phyloP scores from a whole-genome alignment of 495 filamentous ascomycete species.

The Cercophora sp. region DNA sequence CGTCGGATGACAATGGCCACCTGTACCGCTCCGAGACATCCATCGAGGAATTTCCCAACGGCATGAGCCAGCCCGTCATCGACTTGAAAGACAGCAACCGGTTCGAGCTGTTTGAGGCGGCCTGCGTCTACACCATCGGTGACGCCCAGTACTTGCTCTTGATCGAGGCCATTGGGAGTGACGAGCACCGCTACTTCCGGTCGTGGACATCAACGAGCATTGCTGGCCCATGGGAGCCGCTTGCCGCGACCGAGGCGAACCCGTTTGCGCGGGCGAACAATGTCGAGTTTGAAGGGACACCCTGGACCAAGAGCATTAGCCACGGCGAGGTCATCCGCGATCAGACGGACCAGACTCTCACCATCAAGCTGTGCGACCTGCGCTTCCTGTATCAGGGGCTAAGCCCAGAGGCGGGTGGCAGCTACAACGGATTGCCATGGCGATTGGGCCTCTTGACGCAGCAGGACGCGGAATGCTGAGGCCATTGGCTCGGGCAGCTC shows the following conservation, averaged over 20 bases:
- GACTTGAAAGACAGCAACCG: conserved; percentile 13
- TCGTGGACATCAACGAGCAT: conserved; percentile 19
- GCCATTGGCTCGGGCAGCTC: too few relatives aligned
- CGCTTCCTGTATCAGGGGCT: conserved; percentile 27
- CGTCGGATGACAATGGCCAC: conserved; percentile 27
- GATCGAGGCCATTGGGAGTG: conserved; percentile 22
- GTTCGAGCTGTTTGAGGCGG: conserved; percentile 20
- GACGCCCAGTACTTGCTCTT: conserved; percentile 20
- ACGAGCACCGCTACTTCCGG: conserved; percentile 20
- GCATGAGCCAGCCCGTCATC: conserved; percentile 23
- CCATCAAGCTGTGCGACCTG: conserved; percentile 15
- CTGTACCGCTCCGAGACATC: conserved; percentile 23
- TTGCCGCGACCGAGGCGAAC: conserved; percentile 20
- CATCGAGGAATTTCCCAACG: conserved; percentile 16
- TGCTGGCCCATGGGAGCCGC: conserved; percentile 16
- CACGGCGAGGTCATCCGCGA: conserved; percentile 23
- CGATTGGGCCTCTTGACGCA: conserved; percentile 18
- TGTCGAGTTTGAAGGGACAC: conserved; percentile 17
- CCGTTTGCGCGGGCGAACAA: conserved; percentile 23
- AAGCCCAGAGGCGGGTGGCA: conserved; percentile 3
- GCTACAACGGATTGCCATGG: conserved; percentile 26
- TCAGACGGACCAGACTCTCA: conserved; percentile 19
- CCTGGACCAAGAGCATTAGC: conserved; percentile 28
- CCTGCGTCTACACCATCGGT: conserved; percentile 18
- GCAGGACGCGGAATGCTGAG: conserved; percentile 7